Percentiles rank a stretch among this genome's conserved stretches.
These are phyloP conservation scores for Wickerhamiella brachini DNA, from an alignment of 805 yeast genomes.

Conservation along the genomic window DNA sequence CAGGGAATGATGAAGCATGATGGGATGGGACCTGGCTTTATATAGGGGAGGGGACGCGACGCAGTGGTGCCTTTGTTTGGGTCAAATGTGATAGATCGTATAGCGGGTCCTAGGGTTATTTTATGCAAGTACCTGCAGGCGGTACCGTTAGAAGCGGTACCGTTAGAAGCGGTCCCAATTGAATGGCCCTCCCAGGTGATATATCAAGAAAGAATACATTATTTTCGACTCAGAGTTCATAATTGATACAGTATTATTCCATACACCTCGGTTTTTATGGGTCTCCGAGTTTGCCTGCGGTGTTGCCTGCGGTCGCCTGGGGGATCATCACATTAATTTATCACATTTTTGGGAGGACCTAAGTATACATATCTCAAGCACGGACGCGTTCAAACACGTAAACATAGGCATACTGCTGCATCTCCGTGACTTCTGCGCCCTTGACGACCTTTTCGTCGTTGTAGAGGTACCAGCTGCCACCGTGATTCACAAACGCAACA, in stretches of 20 bases:
- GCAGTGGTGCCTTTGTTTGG: not conserved
- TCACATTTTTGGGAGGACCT: not conserved
- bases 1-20: not conserved
- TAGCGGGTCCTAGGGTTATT: not conserved
- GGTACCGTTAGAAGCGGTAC: too few relatives aligned
- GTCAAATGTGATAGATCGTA: not conserved
- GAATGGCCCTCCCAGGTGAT: not conserved
- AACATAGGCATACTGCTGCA: constrained; percentile 36
- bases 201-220: too few relatives aligned
- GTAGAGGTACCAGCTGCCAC: constrained; percentile 54
- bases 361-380: not conserved
- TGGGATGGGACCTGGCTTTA: not conserved
- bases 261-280: too few relatives aligned
- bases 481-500: constrained; percentile 55
- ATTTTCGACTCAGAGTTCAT: too few relatives aligned
- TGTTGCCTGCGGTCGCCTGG: not conserved
- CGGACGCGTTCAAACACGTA: constrained; percentile 27
- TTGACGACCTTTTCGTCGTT: constrained; percentile 79
- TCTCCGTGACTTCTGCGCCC: constrained; percentile 31
- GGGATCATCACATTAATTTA: not conserved
- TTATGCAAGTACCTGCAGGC: not conserved
- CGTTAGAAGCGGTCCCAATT: not conserved
- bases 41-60: not conserved
- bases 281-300: not conserved
- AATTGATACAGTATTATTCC: too few relatives aligned